A percentile compares a stretch with the other conserved stretches of the same genome.
Conservation (phyloP, 208 protist genomes). For the Leishmania aethiopica region DNA sequence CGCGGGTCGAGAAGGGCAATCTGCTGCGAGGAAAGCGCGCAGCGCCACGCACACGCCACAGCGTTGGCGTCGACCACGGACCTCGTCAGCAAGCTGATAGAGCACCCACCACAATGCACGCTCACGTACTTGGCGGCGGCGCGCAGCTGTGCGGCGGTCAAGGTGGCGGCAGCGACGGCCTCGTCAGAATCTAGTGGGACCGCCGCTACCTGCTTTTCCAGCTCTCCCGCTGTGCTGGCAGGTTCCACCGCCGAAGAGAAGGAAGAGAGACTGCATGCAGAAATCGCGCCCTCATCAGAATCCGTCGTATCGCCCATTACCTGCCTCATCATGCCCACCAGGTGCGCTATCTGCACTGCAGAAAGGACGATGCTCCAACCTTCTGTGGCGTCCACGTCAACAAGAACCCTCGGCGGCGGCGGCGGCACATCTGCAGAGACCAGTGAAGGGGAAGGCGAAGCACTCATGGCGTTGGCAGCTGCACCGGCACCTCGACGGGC, state of each 20-base stretch:
- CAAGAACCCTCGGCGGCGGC: slow-evolving; percentile 9
- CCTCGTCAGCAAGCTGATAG: slow-evolving; percentile 26
- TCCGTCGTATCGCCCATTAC: slow-evolving; percentile 1
- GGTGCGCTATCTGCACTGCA: slow-evolving; percentile 20
- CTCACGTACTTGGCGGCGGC: slow-evolving; percentile 22
- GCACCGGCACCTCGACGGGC: slow-evolving; percentile 10
- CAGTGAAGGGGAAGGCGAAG: not conserved
- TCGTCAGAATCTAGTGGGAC: slow-evolving; percentile 12
- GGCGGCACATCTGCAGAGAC: not conserved
- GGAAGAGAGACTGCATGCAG: not conserved
- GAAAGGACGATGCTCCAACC: slow-evolving; percentile 32
- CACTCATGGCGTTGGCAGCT: not conserved
- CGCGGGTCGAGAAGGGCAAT: slow-evolving; percentile 9
- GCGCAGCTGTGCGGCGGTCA: slow-evolving; percentile 15
- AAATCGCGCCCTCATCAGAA: not conserved
- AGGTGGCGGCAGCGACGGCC: slow-evolving; percentile 11
- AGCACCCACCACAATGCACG: slow-evolving; percentile 32
- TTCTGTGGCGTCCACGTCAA: slow-evolving; percentile 21
- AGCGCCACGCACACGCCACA: slow-evolving; percentile 25
- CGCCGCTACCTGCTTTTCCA: slow-evolving; percentile 1
- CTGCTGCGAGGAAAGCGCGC: slow-evolving; percentile 17
- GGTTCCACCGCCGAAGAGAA: not conserved
- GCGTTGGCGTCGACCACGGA: slow-evolving; percentile 8
- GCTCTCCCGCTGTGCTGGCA: not conserved
- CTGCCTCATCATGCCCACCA: slow-evolving; percentile 10